Percentiles rank a stretch among this genome's conserved stretches.
Evolutionary conservation across 257 asterid genomes (phyloP).

Genomic region (Lithospermum erythrorhizon): DNA sequence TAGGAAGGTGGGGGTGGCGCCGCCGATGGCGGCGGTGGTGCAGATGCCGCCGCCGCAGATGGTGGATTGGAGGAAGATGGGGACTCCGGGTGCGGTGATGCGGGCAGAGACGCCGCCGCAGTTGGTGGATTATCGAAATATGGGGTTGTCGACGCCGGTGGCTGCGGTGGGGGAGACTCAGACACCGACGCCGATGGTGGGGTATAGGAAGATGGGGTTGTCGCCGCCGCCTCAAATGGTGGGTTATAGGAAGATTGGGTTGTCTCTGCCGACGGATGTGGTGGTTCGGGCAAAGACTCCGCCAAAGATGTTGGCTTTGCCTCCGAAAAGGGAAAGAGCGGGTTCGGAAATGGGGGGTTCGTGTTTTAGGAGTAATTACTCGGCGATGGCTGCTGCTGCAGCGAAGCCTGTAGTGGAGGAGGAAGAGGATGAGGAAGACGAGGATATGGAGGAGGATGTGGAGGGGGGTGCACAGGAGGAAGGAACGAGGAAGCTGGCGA

Average conservation of each 20-base stretch:
- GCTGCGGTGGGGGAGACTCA: conserved; percentile 24
- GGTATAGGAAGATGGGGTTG: conserved; percentile 1
- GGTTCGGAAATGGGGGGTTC: conserved; percentile 24
- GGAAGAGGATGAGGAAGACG: conserved; percentile 30
- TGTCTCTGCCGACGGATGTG: conserved; percentile 23
- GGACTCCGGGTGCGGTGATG: conserved; percentile 15
- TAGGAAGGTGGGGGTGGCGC: conserved; percentile 20
- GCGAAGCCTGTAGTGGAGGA: conserved; percentile 37
- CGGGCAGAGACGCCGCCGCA: conserved; percentile 10
- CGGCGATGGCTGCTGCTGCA: conserved; percentile 57
- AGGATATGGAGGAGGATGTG: conserved; percentile 25
- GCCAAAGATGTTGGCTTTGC: conserved; percentile 10
- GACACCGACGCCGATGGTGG: background rate
- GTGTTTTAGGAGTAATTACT: conserved; percentile 45
- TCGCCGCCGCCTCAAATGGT: background rate
- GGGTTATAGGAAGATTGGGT: background rate
- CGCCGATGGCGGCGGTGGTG: conserved; percentile 10
- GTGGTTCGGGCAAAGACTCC: conserved; percentile 8
- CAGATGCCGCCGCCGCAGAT: conserved; percentile 6
- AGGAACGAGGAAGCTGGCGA: conserved; percentile 53
- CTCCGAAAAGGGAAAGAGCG: conserved; percentile 51
- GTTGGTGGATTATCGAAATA: conserved; percentile 1
- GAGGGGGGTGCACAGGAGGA: conserved; percentile 35
- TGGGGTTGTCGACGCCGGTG: conserved; percentile 10
- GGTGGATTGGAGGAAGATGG: conserved; percentile 38